Evolutionary conservation across 2,329 filamentous ascomycete genomes (phyloP), one percentile per base, ranked within the genome.

Genomic region (Aspergillus costaricaensis): DNA sequence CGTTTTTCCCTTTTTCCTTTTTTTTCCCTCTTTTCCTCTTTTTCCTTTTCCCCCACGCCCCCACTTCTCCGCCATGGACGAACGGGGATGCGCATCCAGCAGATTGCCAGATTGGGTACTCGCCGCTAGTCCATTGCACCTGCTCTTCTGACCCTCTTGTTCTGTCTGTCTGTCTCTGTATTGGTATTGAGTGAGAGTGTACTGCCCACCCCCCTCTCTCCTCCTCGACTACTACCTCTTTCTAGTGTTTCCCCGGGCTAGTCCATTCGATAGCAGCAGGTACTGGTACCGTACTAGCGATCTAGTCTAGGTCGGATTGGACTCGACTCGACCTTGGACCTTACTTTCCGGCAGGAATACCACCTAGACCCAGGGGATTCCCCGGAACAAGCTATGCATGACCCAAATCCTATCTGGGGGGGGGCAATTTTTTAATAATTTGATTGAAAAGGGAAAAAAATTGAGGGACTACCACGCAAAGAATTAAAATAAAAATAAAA

Each of bases 11-110:
- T 19, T 44, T 21, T 17, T 17, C 5, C 9, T 19, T 23, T 30
- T 25, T 44, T 23, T 19, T 14, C 19, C 10, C 19, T 19, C 14
- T 21, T 44, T 15, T 10, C n/a, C 10, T 19, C 19, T 15, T 19
- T 15, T 30, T 23, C 41, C 17, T 48, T 54, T 48, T 66, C 62
- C 67, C 67, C 67, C 68, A 69, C 68, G 61, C 67, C 65, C 67
- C 67, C 67, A 68, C 67, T 65, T 68, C 67, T 69, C 67, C 66
- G 63, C 66, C 65, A 66, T 68, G 62, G 59, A 67, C 54, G 58
- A 65, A 61, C 58, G 60, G 62, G 59, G 43, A 59, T 36, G 32
- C 32, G 32, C 32, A 36, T 38, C 59, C 38, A 43, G 57, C 48
- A 55, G 48, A 57, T 44, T 53, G 38, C 39, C 39, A 39, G 41